phyloP scores from a whole-genome alignment of 805 yeast species.

The Cyberlindnera maclurae region DNA sequence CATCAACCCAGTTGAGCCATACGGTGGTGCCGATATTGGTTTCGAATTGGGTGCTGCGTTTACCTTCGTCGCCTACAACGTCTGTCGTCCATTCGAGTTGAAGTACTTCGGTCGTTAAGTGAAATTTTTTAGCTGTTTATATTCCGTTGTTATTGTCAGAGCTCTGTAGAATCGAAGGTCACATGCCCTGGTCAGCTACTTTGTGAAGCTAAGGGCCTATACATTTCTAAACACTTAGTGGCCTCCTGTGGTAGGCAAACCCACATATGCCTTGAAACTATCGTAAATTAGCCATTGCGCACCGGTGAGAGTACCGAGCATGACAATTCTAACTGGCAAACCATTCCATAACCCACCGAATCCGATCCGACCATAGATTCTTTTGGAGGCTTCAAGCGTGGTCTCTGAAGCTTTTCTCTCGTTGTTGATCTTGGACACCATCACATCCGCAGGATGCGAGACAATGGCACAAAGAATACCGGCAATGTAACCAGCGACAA shows the following conservation, averaged over 20 bases:
- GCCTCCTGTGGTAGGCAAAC: slow-evolving; percentile 90
- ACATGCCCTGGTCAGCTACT: too few relatives aligned
- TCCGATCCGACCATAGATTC: slow-evolving; percentile 81
- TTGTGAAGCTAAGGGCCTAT: too few relatives aligned
- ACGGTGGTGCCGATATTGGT: slow-evolving; percentile 76
- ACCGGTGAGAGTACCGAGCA: slow-evolving; percentile 97
- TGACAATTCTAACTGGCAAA: slow-evolving; percentile 83
- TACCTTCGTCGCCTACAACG: slow-evolving; percentile 55
- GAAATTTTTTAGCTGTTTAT: not conserved
- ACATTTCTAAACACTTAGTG: not conserved
- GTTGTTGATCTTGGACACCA: slow-evolving; percentile 89
- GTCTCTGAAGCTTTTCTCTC: slow-evolving; percentile 61
- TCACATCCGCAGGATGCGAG: slow-evolving; percentile 98
- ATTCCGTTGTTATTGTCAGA: not conserved
- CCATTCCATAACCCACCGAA: slow-evolving; percentile 94
- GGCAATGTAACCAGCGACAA: slow-evolving; percentile 93
- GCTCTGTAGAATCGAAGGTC: too few relatives aligned
- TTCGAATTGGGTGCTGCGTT: slow-evolving; percentile 71
- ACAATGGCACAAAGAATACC: slow-evolving; percentile 95
- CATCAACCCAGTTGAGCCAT: slow-evolving; percentile 41
- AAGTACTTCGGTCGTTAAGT: slow-evolving; percentile 48
- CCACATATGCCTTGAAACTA: slow-evolving; percentile 89
- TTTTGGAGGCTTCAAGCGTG: slow-evolving; percentile 54
- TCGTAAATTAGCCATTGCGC: slow-evolving; percentile 96
- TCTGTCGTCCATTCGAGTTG: slow-evolving; percentile 58